Base-by-base conservation (phyloP, 2,329 filamentous ascomycete genomes). In the Fusarium temperatum region DNA sequence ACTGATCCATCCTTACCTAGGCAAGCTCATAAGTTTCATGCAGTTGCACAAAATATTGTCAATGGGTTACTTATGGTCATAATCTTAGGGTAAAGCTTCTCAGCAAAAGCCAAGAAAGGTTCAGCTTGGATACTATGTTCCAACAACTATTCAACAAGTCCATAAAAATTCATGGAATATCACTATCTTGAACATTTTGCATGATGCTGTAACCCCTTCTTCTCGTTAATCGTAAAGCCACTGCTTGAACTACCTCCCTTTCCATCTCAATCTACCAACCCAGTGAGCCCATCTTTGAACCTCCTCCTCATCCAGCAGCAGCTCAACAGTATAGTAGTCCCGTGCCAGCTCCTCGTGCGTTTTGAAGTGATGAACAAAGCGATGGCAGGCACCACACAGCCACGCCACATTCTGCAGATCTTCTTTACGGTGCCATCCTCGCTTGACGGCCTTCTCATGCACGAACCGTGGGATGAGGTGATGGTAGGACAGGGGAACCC, bases 301-400 rank as follows among this genome's bases (percentile, higher is more conserved):
- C 84, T 94, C 92, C 45, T 93, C 91, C 80, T 92, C 89, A 77
- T 87, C 89, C 79, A 92, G 79, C 71, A 97, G 84, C 75, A 88
- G 82, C 62, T 96, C 93, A 12, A 96, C 89, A 0, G 90, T 95
- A 82, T 90, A 94, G 80, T 87, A 94, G 61, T 91, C 84, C 75
- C 88, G 86, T 20, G 94, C 94, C 75, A 97, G 83, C 76, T 93
- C 93, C 86, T 97, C 94, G 79, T 96, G 94, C 9, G 84, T 86
- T 39, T 90, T 91, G 78, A 95, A 89, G 44, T 89, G 85, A 84
- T 97, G 94, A 80, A 97, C 93, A 80, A 94, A 95, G 47, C 88
- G 89, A 84, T 97, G 94, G 78, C 94, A 97, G 6, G 94, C 92
- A 56, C 94, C 87, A 82, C 94, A 97, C 74, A 97, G 82, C 94